Base-by-base conservation (phyloP, 1,139 yeast genomes). In the Taphrina pruni region DNA sequence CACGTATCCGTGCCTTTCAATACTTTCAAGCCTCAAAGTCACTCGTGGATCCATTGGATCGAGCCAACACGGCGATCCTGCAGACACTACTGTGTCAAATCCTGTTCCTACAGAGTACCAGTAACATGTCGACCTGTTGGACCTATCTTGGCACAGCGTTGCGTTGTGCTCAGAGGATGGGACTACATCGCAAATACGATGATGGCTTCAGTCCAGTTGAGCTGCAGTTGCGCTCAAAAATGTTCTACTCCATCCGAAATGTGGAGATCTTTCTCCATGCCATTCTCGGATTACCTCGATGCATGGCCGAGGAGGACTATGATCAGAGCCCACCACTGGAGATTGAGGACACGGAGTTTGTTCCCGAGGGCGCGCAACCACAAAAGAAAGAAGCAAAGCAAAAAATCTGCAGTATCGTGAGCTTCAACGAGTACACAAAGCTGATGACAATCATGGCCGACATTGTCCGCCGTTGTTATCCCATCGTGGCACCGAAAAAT, bases 221-320 rank as follows among this genome's bases (percentile, higher is more conserved):
- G 77, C 81, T 88, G 50, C 97, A 93, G 76, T 89, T 91, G 50
- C 82, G 97, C 70, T 92, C 90, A 76, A 82, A 97, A 72, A 80
- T 92, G 46, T 92, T 92, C 76, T 92, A 90, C 86, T 89, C 97
- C 0, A 88, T 93, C 72, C 88, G 91, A 77, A 92, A 92, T 76
- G 87, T 92, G 92, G 97, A 93, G 76, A 87, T 92, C 62, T 92
- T 92, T 76, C 90, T 91, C 71, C 91, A 91, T 77, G 90, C 97
- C 1, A 87, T 93, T 83, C 78, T 93, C 72, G 97, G 98, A 1
- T 81, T 92, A 69, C 98, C 98, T 0, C 81, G 94, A 73, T 82
- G 85, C 72, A 75, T 79, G 6, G 78, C 82, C 64, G 90, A 88
- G 71, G 92, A 88, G 72, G 97, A 92, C 75, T 89, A 90, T 76